phyloP scores from a whole-genome alignment of 2,329 filamentous ascomycete species.

The Sphaerulina vaccinii region DNA sequence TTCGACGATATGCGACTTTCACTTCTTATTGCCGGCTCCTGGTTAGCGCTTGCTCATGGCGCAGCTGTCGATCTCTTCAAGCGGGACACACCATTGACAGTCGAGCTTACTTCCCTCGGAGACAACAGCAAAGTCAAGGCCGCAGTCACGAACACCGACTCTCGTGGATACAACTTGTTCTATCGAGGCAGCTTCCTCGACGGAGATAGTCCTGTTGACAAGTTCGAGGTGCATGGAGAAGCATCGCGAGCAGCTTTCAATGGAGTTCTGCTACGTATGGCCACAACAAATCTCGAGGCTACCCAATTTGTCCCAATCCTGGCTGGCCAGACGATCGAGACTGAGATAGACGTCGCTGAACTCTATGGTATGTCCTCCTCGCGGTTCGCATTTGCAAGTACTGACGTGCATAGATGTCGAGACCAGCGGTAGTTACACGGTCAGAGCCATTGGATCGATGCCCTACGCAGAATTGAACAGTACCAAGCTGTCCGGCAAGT shows the following conservation, averaged over 20 bases:
- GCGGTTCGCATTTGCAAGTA: not conserved
- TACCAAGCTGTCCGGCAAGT: slow-evolving; percentile 53
- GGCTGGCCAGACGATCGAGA: slow-evolving; percentile 50
- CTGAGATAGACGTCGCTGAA: slow-evolving; percentile 57
- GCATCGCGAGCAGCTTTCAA: slow-evolving; percentile 43
- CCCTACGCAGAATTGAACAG: slow-evolving; percentile 54
- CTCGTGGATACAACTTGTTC: slow-evolving; percentile 29
- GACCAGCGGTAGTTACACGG: slow-evolving; percentile 54
- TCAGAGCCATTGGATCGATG: slow-evolving; percentile 58
- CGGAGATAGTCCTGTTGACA: slow-evolving; percentile 29
- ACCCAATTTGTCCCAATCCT: slow-evolving; percentile 53
- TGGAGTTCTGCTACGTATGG: slow-evolving; percentile 54
- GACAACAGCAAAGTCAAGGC: slow-evolving; percentile 29
- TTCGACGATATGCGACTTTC: slow-evolving; percentile 3
- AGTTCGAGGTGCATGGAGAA: slow-evolving; percentile 25
- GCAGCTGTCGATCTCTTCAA: slow-evolving; percentile 24
- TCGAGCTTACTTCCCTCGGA: slow-evolving; percentile 23
- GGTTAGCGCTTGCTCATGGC: not conserved
- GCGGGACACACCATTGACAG: slow-evolving; percentile 25
- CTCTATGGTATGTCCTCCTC: slow-evolving; percentile 41
- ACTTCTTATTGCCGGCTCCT: slow-evolving; percentile 1
- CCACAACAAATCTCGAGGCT: slow-evolving; percentile 46
- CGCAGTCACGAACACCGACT: slow-evolving; percentile 28
- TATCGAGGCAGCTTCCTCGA: slow-evolving; percentile 31
- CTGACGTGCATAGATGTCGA: slow-evolving; percentile 41